Evolutionary conservation across 805 yeast species (phyloP).

Genomic region (Starmera caribaea): DNA sequence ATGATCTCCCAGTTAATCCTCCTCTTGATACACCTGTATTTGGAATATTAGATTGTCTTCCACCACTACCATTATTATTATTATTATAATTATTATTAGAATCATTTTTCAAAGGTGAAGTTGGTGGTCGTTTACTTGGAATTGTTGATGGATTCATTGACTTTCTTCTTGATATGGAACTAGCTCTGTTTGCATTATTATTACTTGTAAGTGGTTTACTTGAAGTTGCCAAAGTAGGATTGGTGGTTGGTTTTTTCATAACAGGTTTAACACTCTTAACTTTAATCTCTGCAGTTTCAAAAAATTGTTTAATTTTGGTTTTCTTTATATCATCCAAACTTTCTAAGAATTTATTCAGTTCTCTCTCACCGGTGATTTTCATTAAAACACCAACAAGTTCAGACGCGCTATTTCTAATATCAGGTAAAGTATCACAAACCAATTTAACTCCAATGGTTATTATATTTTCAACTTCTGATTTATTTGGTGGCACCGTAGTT

Average conservation of each 20-base stretch:
- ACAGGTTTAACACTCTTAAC: conserved; percentile 23
- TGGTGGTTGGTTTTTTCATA: conserved; percentile 15
- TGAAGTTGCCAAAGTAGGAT: conserved; percentile 10
- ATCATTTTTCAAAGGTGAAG: conserved; percentile 53
- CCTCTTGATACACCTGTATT: conserved; percentile 8
- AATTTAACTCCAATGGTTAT: conserved; percentile 49
- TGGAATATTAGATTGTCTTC: too few species aligned
- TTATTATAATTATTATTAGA: conserved; percentile 9
- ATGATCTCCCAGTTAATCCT: conserved; percentile 34
- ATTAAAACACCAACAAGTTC: conserved; percentile 72
- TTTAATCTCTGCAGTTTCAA: conserved; percentile 44
- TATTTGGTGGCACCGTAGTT: conserved; percentile 38
- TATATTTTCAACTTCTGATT: conserved; percentile 45
- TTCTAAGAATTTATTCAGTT: conserved; percentile 47
- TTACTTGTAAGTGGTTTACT: neutral
- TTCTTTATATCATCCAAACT: conserved; percentile 71
- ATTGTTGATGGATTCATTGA: conserved; percentile 22
- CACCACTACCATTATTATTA: neutral
- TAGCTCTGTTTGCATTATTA: conserved; percentile 1
- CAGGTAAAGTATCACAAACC: conserved; percentile 77
- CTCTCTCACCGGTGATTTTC: conserved; percentile 74
- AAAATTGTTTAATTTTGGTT: conserved; percentile 54
- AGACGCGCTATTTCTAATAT: conserved; percentile 70
- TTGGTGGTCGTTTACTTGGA: conserved; percentile 61
- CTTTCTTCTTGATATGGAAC: conserved; percentile 9